Conservation (phyloP, 2,329 filamentous ascomycete species). For the Exophiala calicioides region DNA sequence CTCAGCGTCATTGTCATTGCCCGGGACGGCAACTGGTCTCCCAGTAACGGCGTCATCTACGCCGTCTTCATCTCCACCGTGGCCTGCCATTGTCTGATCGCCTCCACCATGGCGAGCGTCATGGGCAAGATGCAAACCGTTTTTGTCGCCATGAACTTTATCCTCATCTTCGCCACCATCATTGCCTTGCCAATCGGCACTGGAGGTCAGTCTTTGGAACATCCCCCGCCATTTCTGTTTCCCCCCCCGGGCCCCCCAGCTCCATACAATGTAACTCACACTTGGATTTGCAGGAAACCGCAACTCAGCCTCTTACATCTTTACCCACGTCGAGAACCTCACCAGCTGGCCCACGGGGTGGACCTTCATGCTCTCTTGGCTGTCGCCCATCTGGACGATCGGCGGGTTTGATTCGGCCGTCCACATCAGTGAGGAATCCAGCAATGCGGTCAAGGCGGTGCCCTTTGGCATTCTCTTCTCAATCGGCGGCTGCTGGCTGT, state of each 20-base stretch:
- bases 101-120: constrained; percentile 54
- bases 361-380: constrained; percentile 62
- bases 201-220: no score
- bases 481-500: constrained; percentile 56
- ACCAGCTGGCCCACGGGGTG: constrained; percentile 60
- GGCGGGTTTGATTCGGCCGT: constrained; percentile 53
- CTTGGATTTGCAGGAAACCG: constrained; percentile 41
- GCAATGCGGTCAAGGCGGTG: constrained; percentile 61
- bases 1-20: constrained; percentile 60
- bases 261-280: no score
- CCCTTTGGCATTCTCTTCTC: constrained; percentile 62
- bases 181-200: constrained; percentile 59
- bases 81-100: constrained; percentile 56
- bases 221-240: no score
- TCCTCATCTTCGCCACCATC: constrained; percentile 58
- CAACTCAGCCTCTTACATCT: constrained; percentile 55
- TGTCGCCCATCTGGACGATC: constrained; percentile 64
- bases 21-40: constrained; percentile 57
- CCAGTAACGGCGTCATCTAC: constrained; percentile 59
- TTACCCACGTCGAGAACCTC: constrained; percentile 57
- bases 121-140: constrained; percentile 62
- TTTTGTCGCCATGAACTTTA: constrained; percentile 58
- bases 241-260: no score
- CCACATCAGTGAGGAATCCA: constrained; percentile 63
- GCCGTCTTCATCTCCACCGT: constrained; percentile 58